Percentiles rank a stretch among this genome's conserved stretches.
These are phyloP conservation scores for Xerocomus alliaceus DNA, from an alignment of 1,284 basidiomycete genomes.

Conservation along the genomic window DNA sequence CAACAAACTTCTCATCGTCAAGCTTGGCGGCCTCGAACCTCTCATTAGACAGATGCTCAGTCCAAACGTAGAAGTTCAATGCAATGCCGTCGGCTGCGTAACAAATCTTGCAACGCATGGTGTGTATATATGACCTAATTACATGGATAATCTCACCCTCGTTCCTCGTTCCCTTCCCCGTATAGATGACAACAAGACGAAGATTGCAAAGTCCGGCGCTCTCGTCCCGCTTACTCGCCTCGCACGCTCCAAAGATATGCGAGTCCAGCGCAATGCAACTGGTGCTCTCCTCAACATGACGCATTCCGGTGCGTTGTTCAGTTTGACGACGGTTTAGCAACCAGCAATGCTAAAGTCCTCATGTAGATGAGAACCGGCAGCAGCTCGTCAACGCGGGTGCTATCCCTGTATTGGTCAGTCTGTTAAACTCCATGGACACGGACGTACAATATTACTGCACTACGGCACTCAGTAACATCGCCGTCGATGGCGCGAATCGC, in stretches of 20 bases:
- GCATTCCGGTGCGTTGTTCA: conserved; percentile 78
- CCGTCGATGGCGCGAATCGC: conserved; percentile 92
- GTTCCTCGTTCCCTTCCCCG: conserved; percentile 5
- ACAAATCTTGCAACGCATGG: conserved; percentile 99
- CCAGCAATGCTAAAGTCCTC: conserved; percentile 17
- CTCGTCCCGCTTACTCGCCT: conserved; percentile 95
- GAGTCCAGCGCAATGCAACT: conserved; percentile 98
- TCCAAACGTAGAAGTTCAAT: conserved; percentile 99
- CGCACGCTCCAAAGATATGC: conserved; percentile 98
- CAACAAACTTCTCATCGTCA: conserved; percentile 99
- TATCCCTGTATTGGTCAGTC: conserved; percentile 94
- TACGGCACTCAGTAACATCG: conserved; percentile 98
- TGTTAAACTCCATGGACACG: conserved; percentile 96
- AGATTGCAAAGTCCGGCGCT: conserved; percentile 99
- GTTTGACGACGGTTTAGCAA: neutral
- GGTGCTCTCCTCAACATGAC: conserved; percentile 99
- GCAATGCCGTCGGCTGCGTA: conserved; percentile 99
- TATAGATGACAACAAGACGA: conserved; percentile 98
- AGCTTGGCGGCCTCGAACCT: conserved; percentile 96
- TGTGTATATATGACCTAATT: conserved; percentile 47
- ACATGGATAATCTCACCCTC: conserved; percentile 8
- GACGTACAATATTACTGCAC: conserved; percentile 99
- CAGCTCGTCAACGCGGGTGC: conserved; percentile 99
- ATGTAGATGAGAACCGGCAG: conserved; percentile 91
- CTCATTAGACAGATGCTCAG: conserved; percentile 99